Evolutionary conservation across 169 alveolate genomes (phyloP).

Genomic region (Fabrea salina): DNA sequence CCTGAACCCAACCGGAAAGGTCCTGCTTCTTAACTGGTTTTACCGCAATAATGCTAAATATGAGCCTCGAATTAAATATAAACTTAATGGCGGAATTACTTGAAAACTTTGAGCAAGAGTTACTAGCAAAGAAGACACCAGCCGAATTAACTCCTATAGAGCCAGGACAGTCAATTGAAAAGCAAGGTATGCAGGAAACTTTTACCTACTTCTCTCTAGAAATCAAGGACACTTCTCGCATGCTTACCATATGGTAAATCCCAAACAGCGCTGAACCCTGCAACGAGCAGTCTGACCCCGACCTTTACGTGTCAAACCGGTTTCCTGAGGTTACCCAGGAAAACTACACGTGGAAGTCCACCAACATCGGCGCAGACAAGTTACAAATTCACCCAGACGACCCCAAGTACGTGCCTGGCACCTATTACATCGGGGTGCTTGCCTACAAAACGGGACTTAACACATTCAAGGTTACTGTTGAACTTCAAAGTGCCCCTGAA

Average conservation of each 20-base stretch:
- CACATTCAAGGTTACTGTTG: not conserved
- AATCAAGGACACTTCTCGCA: not conserved
- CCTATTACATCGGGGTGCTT: not conserved
- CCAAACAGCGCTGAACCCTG: slow-evolving; percentile 39
- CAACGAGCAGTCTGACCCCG: slow-evolving; percentile 55
- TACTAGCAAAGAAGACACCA: no score
- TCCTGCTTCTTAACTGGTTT: no score
- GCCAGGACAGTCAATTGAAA: no score
- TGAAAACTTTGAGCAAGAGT: no score
- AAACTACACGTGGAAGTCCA: slow-evolving; percentile 42
- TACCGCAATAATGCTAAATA: no score
- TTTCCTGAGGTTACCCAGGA: slow-evolving; percentile 31
- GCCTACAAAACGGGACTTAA: slow-evolving; percentile 19
- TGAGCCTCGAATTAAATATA: no score
- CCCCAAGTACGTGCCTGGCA: slow-evolving; percentile 18
- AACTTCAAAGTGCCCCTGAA: not conserved
- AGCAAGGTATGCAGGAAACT: no score
- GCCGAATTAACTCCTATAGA: no score
- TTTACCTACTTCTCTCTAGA: not conserved
- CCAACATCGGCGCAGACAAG: slow-evolving; percentile 46
- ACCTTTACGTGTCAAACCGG: slow-evolving; percentile 28
- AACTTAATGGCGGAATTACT: no score
- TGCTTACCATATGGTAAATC: slow-evolving; percentile 9
- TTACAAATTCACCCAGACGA: slow-evolving; percentile 44
- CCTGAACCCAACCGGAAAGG: no score